phyloP scores from a whole-genome alignment of 2,329 filamentous ascomycete genomes.

The Malbranchea zuffiana region DNA sequence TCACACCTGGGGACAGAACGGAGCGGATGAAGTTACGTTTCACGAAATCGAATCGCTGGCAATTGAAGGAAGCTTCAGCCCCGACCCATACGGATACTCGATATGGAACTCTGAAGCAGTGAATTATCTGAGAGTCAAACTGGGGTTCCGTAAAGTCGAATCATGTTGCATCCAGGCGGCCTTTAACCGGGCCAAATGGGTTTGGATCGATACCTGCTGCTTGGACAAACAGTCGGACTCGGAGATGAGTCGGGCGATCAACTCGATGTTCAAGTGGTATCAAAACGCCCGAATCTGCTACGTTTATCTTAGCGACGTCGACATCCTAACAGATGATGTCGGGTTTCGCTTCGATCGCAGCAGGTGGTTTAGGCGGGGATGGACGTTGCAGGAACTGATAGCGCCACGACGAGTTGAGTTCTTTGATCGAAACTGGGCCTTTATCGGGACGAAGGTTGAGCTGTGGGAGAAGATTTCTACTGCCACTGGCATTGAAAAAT shows the following conservation, averaged over 20 bases:
- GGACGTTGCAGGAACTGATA: conserved; percentile 10
- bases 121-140: no score
- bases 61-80: no score
- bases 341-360: conserved; percentile 5
- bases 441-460: conserved; percentile 4
- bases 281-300: conserved; percentile 26
- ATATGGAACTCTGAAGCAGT: no score
- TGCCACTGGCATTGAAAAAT: conserved; percentile 7
- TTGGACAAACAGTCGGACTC: conserved; percentile 29
- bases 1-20: no score
- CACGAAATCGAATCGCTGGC: no score
- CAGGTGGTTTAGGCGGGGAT: conserved; percentile 9
- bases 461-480: conserved; percentile 5
- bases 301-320: conserved; percentile 24
- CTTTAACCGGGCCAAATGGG: conserved; percentile 21
- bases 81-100: no score
- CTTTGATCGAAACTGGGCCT: conserved; percentile 7
- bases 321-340: background rate
- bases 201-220: conserved; percentile 34
- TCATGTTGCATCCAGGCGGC: conserved; percentile 15
- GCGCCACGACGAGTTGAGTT: conserved; percentile 6
- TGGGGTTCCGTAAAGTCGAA: no score
- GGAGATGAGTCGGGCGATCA: conserved; percentile 28
- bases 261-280: conserved; percentile 26
- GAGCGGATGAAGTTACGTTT: no score